A percentile compares a stretch with the other conserved stretches of the same genome.
These are phyloP conservation scores for Suillus tomentosus DNA, from an alignment of 768 basidiomycete genomes.

Conservation along the genomic window DNA sequence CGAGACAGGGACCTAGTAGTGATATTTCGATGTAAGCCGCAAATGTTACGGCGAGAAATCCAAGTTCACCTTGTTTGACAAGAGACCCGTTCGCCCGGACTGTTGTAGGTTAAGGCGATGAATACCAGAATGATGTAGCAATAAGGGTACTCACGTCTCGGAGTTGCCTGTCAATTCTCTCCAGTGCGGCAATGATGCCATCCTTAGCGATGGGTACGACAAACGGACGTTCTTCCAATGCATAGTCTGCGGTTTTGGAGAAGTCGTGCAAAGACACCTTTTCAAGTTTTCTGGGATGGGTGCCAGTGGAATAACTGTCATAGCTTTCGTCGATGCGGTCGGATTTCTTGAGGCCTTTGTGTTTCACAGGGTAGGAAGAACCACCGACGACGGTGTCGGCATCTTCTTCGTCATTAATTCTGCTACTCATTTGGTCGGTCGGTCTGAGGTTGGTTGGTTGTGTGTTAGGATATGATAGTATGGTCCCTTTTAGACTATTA, in stretches of 20 bases:
- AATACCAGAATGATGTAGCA: background rate
- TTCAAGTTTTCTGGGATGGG: conserved; percentile 15
- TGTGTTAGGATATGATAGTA: background rate
- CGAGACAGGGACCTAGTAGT: conserved; percentile 51
- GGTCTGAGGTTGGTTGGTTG: background rate
- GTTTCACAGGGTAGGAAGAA: conserved; percentile 25
- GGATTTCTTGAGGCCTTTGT: conserved; percentile 22
- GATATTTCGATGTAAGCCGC: background rate
- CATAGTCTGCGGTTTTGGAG: conserved; percentile 49
- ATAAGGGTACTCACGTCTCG: conserved; percentile 41
- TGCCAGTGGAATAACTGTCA: conserved; percentile 13
- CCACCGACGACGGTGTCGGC: conserved; percentile 47
- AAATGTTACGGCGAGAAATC: conserved; percentile 1
- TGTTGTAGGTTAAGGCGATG: conserved; percentile 27
- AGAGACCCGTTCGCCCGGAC: conserved; percentile 56
- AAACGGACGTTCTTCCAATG: conserved; percentile 62
- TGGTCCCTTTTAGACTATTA: background rate
- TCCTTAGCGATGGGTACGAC: conserved; percentile 67
- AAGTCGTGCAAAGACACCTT: conserved; percentile 39
- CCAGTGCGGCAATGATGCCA: conserved; percentile 69
- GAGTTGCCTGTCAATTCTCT: conserved; percentile 69
- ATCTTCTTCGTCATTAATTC: conserved; percentile 39
- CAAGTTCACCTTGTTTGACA: conserved; percentile 61
- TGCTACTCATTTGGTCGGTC: conserved; percentile 28
- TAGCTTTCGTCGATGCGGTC: conserved; percentile 23